A percentile compares a stretch with the other conserved stretches of the same genome.
Evolutionary conservation across 768 basidiomycete genomes (phyloP).

Genomic region (Crassisporium funariophilum): DNA sequence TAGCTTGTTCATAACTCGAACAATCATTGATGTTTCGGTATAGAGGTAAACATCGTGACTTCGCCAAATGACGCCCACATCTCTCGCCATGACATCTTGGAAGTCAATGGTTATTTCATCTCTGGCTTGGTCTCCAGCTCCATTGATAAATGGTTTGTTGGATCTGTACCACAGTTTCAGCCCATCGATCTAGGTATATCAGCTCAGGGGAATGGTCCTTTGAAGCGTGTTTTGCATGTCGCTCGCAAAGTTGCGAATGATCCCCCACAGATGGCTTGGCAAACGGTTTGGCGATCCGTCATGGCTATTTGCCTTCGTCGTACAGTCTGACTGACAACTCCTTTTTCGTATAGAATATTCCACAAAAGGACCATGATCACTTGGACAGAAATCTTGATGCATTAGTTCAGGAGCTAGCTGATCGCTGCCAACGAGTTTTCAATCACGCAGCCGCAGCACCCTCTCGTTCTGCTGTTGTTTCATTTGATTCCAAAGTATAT

Average conservation of each 20-base stretch:
- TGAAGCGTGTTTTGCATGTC: slow-evolving; percentile 46
- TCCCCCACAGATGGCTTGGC: slow-evolving; percentile 49
- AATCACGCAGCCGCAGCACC: slow-evolving; percentile 61
- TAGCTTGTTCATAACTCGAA: background rate
- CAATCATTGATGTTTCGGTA: slow-evolving; percentile 11
- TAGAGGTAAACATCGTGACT: slow-evolving; percentile 55
- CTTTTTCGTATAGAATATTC: slow-evolving; percentile 41
- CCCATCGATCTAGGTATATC: slow-evolving; percentile 52
- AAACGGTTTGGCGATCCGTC: slow-evolving; percentile 45
- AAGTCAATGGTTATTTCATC: slow-evolving; percentile 80
- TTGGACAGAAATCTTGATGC: slow-evolving; percentile 71
- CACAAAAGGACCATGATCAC: slow-evolving; percentile 52
- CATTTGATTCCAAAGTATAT: slow-evolving; percentile 26
- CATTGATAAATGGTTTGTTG: slow-evolving; percentile 82
- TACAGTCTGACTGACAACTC: slow-evolving; percentile 2
- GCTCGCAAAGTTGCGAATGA: slow-evolving; percentile 52
- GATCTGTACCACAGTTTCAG: slow-evolving; percentile 55
- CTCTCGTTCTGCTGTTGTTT: slow-evolving; percentile 58
- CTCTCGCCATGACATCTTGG: slow-evolving; percentile 70
- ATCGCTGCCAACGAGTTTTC: slow-evolving; percentile 63
- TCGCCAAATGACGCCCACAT: slow-evolving; percentile 52
- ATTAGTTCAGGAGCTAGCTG: slow-evolving; percentile 62
- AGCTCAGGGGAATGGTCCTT: slow-evolving; percentile 29
- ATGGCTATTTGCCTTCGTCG: slow-evolving; percentile 1
- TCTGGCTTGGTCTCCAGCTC: slow-evolving; percentile 67